Conservation (phyloP, 495 filamentous ascomycete species). For the Emericellopsis terricola region DNA sequence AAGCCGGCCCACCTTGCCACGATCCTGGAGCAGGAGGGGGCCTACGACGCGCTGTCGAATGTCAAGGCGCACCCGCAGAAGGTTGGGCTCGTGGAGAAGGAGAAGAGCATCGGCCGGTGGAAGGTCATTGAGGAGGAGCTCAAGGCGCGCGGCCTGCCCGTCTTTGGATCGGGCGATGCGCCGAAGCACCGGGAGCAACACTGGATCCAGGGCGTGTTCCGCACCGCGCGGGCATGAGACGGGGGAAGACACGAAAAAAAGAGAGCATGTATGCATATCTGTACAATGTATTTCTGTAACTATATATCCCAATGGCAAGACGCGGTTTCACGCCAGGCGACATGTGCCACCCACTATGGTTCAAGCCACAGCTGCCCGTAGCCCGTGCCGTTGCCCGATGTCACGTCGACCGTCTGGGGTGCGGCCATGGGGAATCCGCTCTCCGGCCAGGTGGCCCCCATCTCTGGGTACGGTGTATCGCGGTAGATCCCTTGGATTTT, state of each 20-base stretch:
- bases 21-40: constrained; percentile 18
- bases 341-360: too few species aligned
- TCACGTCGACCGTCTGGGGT: constrained; percentile 1
- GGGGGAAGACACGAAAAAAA: too few species aligned
- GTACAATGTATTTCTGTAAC: too few species aligned
- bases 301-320: too few species aligned
- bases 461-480: not conserved
- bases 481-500: constrained; percentile 6
- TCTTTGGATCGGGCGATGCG: constrained; percentile 11
- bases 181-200: constrained; percentile 1
- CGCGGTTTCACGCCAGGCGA: too few species aligned
- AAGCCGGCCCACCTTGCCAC: constrained; percentile 38
- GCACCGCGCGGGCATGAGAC: too few species aligned
- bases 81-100: constrained; percentile 47
- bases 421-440: not conserved
- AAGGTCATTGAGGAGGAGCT: constrained; percentile 69
- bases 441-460: not conserved
- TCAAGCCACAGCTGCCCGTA: too few species aligned
- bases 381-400: constrained; percentile 3
- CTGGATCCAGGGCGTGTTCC: not conserved
- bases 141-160: constrained; percentile 37
- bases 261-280: too few species aligned
- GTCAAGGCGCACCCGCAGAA: constrained; percentile 43
- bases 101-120: constrained; percentile 63
- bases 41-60: constrained; percentile 41